Conservation (phyloP, 257 asterid species). For the Solanum infundibuliforme region DNA sequence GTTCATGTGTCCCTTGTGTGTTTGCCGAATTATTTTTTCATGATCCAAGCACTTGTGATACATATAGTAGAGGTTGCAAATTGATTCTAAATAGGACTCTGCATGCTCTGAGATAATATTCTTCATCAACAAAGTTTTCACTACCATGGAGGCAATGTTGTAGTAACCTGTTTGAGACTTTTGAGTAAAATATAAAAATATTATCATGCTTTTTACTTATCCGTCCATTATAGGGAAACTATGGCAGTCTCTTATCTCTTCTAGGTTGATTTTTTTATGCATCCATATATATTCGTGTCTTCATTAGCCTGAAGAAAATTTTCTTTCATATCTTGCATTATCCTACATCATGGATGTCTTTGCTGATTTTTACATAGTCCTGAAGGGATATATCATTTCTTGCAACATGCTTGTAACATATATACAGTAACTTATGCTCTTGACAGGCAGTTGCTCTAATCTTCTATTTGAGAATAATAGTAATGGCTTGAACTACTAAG, state of each 20-base stretch:
- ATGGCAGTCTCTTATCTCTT: neutral
- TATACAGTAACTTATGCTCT: neutral
- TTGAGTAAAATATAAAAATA: neutral
- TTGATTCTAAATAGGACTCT: neutral
- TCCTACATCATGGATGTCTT: neutral
- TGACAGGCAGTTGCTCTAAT: neutral
- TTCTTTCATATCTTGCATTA: neutral
- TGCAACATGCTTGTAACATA: neutral
- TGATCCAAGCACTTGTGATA: neutral
- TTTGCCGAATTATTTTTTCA: neutral
- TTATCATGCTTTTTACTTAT: neutral
- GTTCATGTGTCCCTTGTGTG: neutral
- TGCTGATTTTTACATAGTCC: neutral
- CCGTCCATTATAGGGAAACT: neutral
- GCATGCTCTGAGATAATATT: neutral
- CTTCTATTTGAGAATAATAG: neutral
- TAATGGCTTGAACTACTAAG: neutral
- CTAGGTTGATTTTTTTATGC: neutral
- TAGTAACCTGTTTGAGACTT: neutral
- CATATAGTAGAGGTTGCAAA: neutral
- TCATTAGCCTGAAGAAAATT: neutral
- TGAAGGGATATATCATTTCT: neutral
- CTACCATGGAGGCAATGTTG: neutral
- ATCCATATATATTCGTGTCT: neutral
- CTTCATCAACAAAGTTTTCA: neutral